Evolutionary conservation across 257 asterid genomes (phyloP).

Genomic region (Datura wrightii): DNA sequence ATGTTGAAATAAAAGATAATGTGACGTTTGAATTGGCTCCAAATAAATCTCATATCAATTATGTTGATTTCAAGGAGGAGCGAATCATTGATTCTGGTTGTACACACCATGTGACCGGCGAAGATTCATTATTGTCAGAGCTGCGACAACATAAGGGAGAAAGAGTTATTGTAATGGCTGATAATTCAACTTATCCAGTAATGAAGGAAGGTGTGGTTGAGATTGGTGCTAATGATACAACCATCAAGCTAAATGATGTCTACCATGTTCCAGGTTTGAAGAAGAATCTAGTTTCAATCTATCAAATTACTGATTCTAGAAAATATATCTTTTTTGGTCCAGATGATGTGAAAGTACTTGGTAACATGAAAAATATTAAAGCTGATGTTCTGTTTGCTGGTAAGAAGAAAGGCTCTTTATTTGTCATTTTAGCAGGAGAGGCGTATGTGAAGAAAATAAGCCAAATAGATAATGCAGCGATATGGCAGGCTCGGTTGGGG

Average conservation of each 20-base stretch:
- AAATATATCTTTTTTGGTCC: constrained; percentile 37
- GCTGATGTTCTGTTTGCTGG: constrained; percentile 21
- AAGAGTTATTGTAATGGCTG: background rate
- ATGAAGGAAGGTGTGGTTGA: constrained; percentile 1
- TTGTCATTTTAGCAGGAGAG: background rate
- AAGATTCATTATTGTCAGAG: constrained; percentile 10
- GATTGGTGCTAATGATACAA: background rate
- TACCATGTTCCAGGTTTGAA: constrained; percentile 33
- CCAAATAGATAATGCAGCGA: constrained; percentile 17
- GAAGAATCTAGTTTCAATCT: constrained; percentile 33
- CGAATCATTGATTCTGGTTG: constrained; percentile 32
- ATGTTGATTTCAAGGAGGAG: background rate
- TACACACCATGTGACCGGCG: constrained; percentile 2
- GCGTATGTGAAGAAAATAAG: constrained; percentile 34
- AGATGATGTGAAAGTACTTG: constrained; percentile 32
- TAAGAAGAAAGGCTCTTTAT: no score
- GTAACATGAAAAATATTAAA: background rate
- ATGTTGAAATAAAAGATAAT: background rate
- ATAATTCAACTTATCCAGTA: constrained; percentile 17
- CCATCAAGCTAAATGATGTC: constrained; percentile 28
- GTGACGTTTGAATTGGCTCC: background rate
- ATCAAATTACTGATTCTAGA: constrained; percentile 33
- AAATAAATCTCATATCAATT: background rate
- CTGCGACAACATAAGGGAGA: background rate
- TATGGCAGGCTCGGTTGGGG: constrained; percentile 35